Conservation (phyloP, 352 stramenopile species). For the Pythium scleroteichum region DNA sequence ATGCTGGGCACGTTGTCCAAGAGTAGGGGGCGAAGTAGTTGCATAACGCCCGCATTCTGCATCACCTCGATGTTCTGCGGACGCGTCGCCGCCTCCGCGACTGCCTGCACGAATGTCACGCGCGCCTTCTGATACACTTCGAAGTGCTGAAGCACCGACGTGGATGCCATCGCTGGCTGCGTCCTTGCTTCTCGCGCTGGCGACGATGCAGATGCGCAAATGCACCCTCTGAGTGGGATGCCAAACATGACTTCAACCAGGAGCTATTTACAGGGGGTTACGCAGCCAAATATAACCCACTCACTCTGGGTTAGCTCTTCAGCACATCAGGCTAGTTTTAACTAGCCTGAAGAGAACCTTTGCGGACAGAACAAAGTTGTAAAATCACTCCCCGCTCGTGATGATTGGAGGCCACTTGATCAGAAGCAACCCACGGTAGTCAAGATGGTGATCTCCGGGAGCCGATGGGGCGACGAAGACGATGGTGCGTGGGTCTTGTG, state of each 20-base stretch:
- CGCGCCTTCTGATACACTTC: conserved; percentile 95
- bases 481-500: conserved; percentile 37
- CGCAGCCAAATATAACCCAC: conserved; percentile 23
- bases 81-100: conserved; percentile 92
- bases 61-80: conserved; percentile 97
- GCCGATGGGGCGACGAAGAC: conserved; percentile 78
- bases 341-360: conserved; percentile 4
- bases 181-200: neutral
- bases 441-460: conserved; percentile 71
- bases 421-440: conserved; percentile 5
- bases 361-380: conserved; percentile 19
- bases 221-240: conserved; percentile 8
- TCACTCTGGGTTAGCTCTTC: too few species aligned
- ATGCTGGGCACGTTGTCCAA: conserved; percentile 96
- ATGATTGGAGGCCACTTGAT: conserved; percentile 25
- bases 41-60: conserved; percentile 96
- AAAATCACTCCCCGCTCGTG: neutral
- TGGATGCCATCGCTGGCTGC: conserved; percentile 65
- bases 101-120: conserved; percentile 93
- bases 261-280: conserved; percentile 27
- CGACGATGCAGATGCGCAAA: conserved; percentile 13
- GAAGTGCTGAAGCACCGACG: conserved; percentile 93
- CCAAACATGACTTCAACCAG: neutral
- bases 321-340: conserved; percentile 5
- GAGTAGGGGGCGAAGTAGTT: conserved; percentile 91